Conservation (phyloP, 345 rosid species). For the Dimocarpus longan region DNA sequence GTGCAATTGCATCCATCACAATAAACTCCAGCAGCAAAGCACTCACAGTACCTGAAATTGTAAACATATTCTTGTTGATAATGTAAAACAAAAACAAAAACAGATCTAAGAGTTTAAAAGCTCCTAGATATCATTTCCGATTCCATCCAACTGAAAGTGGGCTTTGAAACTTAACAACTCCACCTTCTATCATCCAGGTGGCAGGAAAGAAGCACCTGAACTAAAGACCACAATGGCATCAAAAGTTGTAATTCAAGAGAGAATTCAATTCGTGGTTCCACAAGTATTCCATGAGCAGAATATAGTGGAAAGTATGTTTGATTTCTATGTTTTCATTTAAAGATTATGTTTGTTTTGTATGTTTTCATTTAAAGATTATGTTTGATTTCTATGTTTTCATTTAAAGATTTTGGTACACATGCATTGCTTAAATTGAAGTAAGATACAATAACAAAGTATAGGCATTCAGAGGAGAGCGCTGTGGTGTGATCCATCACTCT, state of each 20-base stretch:
- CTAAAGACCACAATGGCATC: neutral
- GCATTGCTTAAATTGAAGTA: neutral
- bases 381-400: no score
- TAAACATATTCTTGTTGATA: slow-evolving; percentile 3
- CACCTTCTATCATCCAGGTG: neutral
- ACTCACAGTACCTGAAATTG: slow-evolving; percentile 77
- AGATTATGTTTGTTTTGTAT: neutral
- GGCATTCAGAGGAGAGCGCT: neutral
- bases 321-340: no score
- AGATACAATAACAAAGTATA: no score
- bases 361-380: no score
- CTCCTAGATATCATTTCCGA: neutral
- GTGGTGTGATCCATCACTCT: neutral
- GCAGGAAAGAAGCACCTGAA: neutral
- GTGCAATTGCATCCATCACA: slow-evolving; percentile 83
- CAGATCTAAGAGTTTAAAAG: neutral
- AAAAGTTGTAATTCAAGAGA: neutral
- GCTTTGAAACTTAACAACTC: neutral
- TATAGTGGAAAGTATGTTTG: neutral
- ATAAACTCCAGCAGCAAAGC: slow-evolving; percentile 75
- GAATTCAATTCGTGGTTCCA: neutral
- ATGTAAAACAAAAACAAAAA: neutral
- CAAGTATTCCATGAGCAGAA: slow-evolving; percentile 1
- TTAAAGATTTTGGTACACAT: neutral
- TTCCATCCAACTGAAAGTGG: neutral